Base-by-base conservation (phyloP, 495 filamentous ascomycete genomes). In the Penicillium taxi region DNA sequence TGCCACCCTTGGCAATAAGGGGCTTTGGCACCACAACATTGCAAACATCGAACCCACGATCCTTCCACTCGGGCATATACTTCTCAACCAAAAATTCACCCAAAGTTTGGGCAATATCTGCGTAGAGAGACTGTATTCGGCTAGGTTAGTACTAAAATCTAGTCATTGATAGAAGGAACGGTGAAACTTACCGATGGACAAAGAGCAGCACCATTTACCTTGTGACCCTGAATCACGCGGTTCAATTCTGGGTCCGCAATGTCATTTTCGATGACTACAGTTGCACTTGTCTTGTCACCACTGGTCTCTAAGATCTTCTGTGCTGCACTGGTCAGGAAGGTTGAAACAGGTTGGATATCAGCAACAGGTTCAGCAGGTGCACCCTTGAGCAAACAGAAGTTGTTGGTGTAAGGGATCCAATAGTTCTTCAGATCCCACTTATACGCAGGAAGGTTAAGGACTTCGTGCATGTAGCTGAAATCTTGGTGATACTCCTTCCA, bases 401-500 rank as follows among this genome's bases (percentile, higher is more conserved):
- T 63, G 39, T 82, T 78, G 9, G 66, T 69, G 56, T 89, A 89
- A 9, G 79, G 69, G 14, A 89, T 74, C 86, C 86, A 91, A 58
- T 87, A 86, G 46, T 82, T 79, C 67, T 87, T 89, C 21, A 78
- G 59, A 40, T 91, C 82, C 63, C 80, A 94, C 7, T 73, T 74
- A 50, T 94, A 94, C 3, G 73, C 59, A 12, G 86, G 86, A 2
- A 91, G 71, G 11, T 73, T 61, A 1, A 91, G 59, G 9, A 88
- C 68, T 21, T 74, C 67, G 25, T 77, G 75, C 12, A 64, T 72
- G 6, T 64, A 45, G 28, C 56, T 56, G 50, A 85, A 90, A 52
- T 85, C 80, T 15, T 74, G 70, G 59, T 89, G 84, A 50, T 79
- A 86, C 53, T 88, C 84, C 42, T 76, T 78, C 81, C 84, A 94